Conservation (phyloP, 2,329 filamentous ascomycete species). For the Hypoxylon sp. region DNA sequence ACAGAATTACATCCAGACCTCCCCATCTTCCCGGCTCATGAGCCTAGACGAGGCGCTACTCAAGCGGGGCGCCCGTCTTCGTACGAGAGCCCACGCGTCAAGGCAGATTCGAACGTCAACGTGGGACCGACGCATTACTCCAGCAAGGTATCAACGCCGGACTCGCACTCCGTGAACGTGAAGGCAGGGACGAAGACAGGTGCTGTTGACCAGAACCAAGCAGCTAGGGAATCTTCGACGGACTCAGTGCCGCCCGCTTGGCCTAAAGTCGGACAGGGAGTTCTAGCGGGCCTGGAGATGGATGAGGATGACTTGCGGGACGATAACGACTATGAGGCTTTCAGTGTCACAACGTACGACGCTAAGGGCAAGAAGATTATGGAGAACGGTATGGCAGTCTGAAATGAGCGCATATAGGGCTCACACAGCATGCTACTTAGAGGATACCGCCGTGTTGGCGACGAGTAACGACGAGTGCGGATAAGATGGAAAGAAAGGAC, state of each 20-base stretch:
- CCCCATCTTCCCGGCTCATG: constrained; percentile 70
- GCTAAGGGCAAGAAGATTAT: constrained; percentile 50
- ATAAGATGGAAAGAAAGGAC: not conserved
- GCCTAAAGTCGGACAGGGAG: constrained; percentile 53
- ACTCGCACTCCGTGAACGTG: constrained; percentile 25
- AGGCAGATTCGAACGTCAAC: constrained; percentile 30
- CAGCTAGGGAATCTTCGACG: constrained; percentile 47
- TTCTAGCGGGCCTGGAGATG: constrained; percentile 50
- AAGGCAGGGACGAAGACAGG: constrained; percentile 13
- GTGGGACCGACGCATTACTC: constrained; percentile 37
- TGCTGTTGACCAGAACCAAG: constrained; percentile 23
- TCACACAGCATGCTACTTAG: not conserved
- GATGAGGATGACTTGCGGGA: constrained; percentile 52
- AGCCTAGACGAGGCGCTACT: constrained; percentile 46
- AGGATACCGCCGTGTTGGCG: not conserved
- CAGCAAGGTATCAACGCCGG: constrained; percentile 39
- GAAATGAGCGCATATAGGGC: not conserved
- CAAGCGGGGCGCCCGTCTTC: constrained; percentile 29
- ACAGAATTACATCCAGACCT: constrained; percentile 74
- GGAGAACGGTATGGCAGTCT: constrained; percentile 53
- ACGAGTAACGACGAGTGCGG: not conserved
- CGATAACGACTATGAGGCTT: constrained; percentile 54
- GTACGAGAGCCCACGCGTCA: constrained; percentile 30
- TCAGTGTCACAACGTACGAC: constrained; percentile 56
- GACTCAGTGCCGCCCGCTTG: constrained; percentile 53